These are phyloP conservation scores for Urostyla sp. DNA, from an alignment of 73 alveolate genomes.

Conservation along the genomic window DNA sequence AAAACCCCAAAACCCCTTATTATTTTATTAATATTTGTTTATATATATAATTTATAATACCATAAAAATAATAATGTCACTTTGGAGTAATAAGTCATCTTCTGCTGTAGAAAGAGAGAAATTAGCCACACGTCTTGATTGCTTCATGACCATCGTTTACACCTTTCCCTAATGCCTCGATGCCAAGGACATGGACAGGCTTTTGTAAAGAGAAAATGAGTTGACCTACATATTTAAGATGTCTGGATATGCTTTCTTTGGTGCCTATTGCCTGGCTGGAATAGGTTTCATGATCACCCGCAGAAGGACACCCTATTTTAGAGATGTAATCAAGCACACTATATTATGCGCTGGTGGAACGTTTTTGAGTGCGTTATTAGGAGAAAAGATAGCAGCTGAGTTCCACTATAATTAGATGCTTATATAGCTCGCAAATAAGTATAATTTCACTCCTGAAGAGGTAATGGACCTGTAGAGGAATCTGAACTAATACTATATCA, in stretches of 20 bases:
- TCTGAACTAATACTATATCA: slow-evolving; percentile 66
- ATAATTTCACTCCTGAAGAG: slow-evolving; percentile 69
- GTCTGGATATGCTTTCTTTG: slow-evolving; percentile 48
- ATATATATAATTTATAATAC: neutral
- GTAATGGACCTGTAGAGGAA: slow-evolving; percentile 63
- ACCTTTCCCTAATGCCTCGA: slow-evolving; percentile 59
- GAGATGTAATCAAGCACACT: slow-evolving; percentile 56
- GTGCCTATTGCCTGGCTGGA: neutral
- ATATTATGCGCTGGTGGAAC: slow-evolving; percentile 52
- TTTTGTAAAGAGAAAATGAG: slow-evolving; percentile 53
- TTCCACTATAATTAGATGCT: slow-evolving; percentile 60
- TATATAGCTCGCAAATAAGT: slow-evolving; percentile 53
- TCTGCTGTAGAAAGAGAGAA: slow-evolving; percentile 35
- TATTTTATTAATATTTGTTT: neutral
- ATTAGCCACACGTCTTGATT: slow-evolving; percentile 61
- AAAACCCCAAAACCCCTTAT: no score
- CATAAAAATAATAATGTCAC: slow-evolving; percentile 34
- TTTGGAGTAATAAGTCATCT: slow-evolving; percentile 51
- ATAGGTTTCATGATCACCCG: slow-evolving; percentile 1
- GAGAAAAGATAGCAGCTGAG: slow-evolving; percentile 68
- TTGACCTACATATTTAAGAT: slow-evolving; percentile 5
- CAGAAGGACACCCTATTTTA: slow-evolving; percentile 56
- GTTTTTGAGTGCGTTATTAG: slow-evolving; percentile 28
- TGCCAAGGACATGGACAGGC: slow-evolving; percentile 38
- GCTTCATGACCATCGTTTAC: slow-evolving; percentile 63